Base-by-base conservation (phyloP, 208 protist species). In the Trypanosoma lewisi region DNA sequence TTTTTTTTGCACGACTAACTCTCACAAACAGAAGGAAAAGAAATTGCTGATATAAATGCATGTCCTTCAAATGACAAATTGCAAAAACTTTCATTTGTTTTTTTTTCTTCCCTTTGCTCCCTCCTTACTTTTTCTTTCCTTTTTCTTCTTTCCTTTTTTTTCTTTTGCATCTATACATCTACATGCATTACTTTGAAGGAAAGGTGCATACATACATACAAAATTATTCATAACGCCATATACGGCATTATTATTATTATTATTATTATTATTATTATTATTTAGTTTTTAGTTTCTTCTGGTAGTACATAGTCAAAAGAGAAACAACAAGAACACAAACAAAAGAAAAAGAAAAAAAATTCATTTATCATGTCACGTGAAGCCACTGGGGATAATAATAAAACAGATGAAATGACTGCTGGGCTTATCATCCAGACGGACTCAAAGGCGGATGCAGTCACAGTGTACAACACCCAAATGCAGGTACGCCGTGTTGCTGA, bases 401-500 rank as follows among this genome's bases (percentile, higher is more conserved):
- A n/a, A n/a, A n/a, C n/a, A n/a, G 37, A 33, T 16, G 23, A 30
- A 17, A 23, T 31, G 17, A 33, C 17, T 28, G 56, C 2, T 12
- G 34, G 23, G 0, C 21, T 54, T n/a, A 58, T 48, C 27, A 67
- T 73, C 33, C 58, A 23, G 12, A 48, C 59, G 6, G 30, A 55
- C n/a, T 60, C 57, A 23, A 66, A 57, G 27, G 34, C 56, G 0
- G 51, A 69, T 58, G 53, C 45, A n/a, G 41, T 69, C 2, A 71
- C 62, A 2, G 44, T 67, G 27, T 70, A 72, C 56, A 4, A 54
- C 9, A 28, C 37, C 3, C 28, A 30, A 16, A 37, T 65, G n/a
- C 47, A 71, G 17, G 67, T 71, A 17, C 62, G 51, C 19, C 70
- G 63, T 16, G 2, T 23, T 51, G 69, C 69, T 0, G 16, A 59